These are phyloP conservation scores for Syncephalis plumigaleata DNA, from an alignment of 371 early-diverging fungal genomes.

Conservation along the genomic window DNA sequence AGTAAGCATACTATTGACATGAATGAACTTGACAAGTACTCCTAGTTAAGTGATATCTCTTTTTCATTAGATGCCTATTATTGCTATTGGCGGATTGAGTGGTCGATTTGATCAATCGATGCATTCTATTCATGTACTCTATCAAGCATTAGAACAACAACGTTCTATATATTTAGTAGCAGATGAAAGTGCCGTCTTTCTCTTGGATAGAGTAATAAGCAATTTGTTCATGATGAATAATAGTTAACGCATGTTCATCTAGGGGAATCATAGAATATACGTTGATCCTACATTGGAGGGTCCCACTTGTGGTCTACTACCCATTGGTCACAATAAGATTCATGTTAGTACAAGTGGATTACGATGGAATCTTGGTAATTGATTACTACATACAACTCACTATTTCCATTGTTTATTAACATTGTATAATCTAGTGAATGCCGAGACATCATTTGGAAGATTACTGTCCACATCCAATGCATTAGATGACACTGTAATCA, in stretches of 20 bases:
- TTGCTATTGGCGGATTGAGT: conserved; percentile 66
- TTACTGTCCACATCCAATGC: conserved; percentile 9
- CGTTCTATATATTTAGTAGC: conserved; percentile 41
- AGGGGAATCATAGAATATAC: conserved; percentile 49
- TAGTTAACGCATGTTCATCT: not conserved
- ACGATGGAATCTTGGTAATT: conserved; percentile 69
- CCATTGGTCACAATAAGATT: conserved; percentile 44
- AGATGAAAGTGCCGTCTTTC: conserved; percentile 48
- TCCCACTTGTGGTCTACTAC: conserved; percentile 78
- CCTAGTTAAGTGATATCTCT: no score
- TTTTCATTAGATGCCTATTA: conserved; percentile 21
- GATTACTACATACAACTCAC: not conserved
- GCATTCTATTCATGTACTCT: conserved; percentile 50
- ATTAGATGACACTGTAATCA: conserved; percentile 2
- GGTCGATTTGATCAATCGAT: conserved; percentile 88
- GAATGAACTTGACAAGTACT: no score
- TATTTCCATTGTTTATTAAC: not conserved
- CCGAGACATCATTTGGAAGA: conserved; percentile 3
- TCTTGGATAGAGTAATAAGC: conserved; percentile 39
- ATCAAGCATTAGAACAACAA: conserved; percentile 23
- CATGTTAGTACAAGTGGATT: conserved; percentile 52
- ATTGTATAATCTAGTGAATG: conserved; percentile 3
- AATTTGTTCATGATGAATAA: not conserved
- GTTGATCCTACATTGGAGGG: conserved; percentile 51
- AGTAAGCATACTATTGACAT: not conserved